phyloP scores from a whole-genome alignment of 2,329 filamentous ascomycete genomes.

The Fusarium abutilonis region DNA sequence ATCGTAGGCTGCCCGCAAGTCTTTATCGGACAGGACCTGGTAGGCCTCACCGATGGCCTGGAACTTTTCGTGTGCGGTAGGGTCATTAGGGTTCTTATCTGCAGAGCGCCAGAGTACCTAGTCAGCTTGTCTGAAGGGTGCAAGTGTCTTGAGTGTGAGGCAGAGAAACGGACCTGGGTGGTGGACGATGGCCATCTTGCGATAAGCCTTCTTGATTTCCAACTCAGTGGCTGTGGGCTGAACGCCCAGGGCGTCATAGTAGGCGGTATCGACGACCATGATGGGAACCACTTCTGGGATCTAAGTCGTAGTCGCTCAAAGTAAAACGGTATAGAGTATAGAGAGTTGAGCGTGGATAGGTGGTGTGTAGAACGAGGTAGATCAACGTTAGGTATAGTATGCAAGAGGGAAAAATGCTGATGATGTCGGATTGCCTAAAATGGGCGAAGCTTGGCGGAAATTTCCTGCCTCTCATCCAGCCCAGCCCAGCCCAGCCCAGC shows the following conservation, averaged over 20 bases:
- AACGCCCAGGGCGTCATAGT: conserved; percentile 89
- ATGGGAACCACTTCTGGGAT: conserved; percentile 43
- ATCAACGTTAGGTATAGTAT: conserved; percentile 13
- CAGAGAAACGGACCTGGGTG: conserved; percentile 73
- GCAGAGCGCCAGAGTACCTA: conserved; percentile 32
- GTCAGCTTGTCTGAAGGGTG: conserved; percentile 9
- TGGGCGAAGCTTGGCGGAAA: conserved; percentile 30
- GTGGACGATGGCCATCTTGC: conserved; percentile 92
- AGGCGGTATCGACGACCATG: conserved; percentile 90
- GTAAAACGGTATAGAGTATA: conserved; percentile 6
- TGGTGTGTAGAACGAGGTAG: neutral
- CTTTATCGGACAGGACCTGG: conserved; percentile 85
- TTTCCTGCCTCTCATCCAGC: conserved; percentile 11
- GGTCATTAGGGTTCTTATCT: conserved; percentile 99
- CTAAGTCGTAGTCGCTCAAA: conserved; percentile 17
- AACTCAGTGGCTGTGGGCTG: conserved; percentile 85
- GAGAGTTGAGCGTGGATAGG: neutral
- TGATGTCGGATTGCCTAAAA: conserved; percentile 43
- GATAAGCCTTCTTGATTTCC: conserved; percentile 97
- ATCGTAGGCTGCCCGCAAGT: conserved; percentile 92
- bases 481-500: neutral
- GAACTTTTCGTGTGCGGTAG: conserved; percentile 92
- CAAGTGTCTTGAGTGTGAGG: conserved; percentile 1
- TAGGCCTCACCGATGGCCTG: conserved; percentile 83
- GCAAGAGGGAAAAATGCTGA: conserved; percentile 32